Base-by-base conservation (phyloP, 2,329 filamentous ascomycete species). In the Dactylonectria estremocensis region DNA sequence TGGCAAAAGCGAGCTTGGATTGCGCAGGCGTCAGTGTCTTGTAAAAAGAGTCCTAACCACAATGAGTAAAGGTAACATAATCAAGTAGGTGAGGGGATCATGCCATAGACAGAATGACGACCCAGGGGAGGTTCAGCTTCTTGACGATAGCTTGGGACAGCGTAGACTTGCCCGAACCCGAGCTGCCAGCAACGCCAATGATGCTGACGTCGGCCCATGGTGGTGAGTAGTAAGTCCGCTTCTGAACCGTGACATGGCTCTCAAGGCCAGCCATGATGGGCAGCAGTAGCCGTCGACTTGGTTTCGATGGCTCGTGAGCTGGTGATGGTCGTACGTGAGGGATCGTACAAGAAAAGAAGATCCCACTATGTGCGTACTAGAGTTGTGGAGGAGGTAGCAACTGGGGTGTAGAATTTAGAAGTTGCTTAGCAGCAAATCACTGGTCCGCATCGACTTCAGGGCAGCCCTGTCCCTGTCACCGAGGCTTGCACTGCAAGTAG, bases 201-300 rank as follows among this genome's bases (percentile, higher is more conserved):
- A 99, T 98, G 83, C 93, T 95, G 75, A 97, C 91, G 82, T 98
- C 93, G 58, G 93, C 93, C 96, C 96, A 99, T 80, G 96, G 96
- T 68, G 96, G 96, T 70, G 92, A 93, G 83, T 98, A 99, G 75
- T 95, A 92, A 71, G 90, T 91, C 77, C 87, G 82, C 72, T 86
- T 88, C 71, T 87, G 84, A 53, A 90, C 83, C 16, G 86, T 85
- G 71, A 83, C 80, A 80, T 85, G 83, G 63, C 79, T 82, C 69
- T 83, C 80, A 40, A 80, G 71, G 52, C 74, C 73, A 63, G 67
- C 63, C 67, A 69, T 69, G 52, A 22, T 61, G 35, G 54, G 52
- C 40, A 67, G 71, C 53, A 61, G 70, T 72, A 50, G 64, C 69
- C 64, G 54, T 50, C 55, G 45, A n/a, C 16, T 35, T 55, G 54